Base-by-base conservation (phyloP, 1,139 yeast genomes). In the Candida sanyaensis region DNA sequence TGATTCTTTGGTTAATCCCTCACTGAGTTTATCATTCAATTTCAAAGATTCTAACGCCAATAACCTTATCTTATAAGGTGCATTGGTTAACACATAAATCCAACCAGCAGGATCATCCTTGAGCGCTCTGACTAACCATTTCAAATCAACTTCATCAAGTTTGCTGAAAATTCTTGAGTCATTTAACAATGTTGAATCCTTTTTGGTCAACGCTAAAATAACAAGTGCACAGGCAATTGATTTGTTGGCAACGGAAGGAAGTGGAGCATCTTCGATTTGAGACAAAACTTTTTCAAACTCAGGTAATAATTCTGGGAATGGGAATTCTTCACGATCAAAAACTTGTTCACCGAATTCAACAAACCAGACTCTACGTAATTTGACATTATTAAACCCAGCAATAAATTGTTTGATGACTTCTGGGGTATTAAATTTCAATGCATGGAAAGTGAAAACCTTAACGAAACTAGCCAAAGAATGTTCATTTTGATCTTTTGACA, bases 401-500 rank as follows among this genome's bases (percentile, higher is more conserved):
- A 45, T 46, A 21, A 48, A 47, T 17, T 49, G 51, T 23, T 44
- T 41, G 3, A 42, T 29, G 8, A 44, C 38, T n/a, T 50, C 52
- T 27, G 53, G 54, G 6, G 52, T 53, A n/a, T 54, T 50, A n/a
- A 53, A 42, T 5, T 48, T 49, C n/a, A 57, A 42, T 7, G 46
- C 43, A 55, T 78, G 84, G 26, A 57, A 55, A 43, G 78, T 73
- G 52, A 80, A 78, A 0, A 83, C 73, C n/a, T 68, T 64, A n/a
- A 86, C 68, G 52, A 83, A 70, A 5, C 73, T 68, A 2, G 68
- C 54, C 43, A 90, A 71, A 0, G 89, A 82, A 1, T 57, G 38
- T 61, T 93, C 98, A 56, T 90, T 89, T 46, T 83, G 80, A 59
- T 92, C 98, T 58, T 89, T 91, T 1, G 78, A 56, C 7, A 86